A percentile compares a stretch with the other conserved stretches of the same genome.
Evolutionary conservation across 2,329 filamentous ascomycete genomes (phyloP).

Genomic region (Rhexocercosporidium sp.): DNA sequence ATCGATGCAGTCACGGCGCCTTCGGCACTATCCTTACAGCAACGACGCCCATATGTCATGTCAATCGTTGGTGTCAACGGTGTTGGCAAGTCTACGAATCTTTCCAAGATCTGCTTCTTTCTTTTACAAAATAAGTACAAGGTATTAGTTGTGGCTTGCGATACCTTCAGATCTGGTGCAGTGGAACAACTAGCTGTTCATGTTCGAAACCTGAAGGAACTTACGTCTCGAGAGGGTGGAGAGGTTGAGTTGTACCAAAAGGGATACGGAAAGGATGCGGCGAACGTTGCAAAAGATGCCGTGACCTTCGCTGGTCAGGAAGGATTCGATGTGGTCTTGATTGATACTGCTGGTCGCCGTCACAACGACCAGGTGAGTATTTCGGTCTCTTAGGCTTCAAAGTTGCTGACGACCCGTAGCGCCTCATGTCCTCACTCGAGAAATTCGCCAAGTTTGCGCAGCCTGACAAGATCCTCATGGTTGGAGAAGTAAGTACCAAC

Average conservation of each 20-base stretch:
- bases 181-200: constrained; percentile 97
- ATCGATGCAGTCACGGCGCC: constrained; percentile 81
- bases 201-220: constrained; percentile 89
- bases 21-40: constrained; percentile 64
- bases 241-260: constrained; percentile 93
- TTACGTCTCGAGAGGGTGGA: constrained; percentile 82
- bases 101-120: constrained; percentile 98
- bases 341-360: constrained; percentile 91
- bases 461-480: constrained; percentile 99
- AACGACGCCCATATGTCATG: constrained; percentile 87
- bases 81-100: constrained; percentile 96
- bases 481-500: constrained; percentile 57
- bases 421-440: constrained; percentile 94
- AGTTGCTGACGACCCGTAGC: constrained; percentile 41
- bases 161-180: constrained; percentile 96
- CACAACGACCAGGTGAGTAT: constrained; percentile 80
- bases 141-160: constrained; percentile 90
- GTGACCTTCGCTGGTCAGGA: constrained; percentile 78
- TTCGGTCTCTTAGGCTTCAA: not conserved
- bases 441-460: constrained; percentile 97
- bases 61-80: constrained; percentile 98
- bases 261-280: constrained; percentile 97
- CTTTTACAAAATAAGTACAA: constrained; percentile 96
- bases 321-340: constrained; percentile 90
- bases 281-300: constrained; percentile 92